Base-by-base conservation (phyloP, 306 rosid species). In the Cicer judaicum region DNA sequence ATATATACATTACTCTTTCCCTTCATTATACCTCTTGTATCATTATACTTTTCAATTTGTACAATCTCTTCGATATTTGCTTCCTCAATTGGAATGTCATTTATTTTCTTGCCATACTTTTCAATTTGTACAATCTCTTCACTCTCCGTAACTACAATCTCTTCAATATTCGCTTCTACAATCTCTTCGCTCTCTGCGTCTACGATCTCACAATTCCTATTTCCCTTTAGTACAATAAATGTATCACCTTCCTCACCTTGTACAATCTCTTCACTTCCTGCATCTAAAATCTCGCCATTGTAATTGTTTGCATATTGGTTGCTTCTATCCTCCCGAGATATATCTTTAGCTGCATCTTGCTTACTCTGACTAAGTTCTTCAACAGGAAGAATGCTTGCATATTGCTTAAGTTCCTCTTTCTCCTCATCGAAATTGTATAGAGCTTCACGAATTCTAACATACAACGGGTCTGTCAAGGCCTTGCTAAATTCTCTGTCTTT, bases 401-500 rank as follows among this genome's bases (percentile, higher is more conserved):
- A 79, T 48, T 56, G 81, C 10, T 57, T 70, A 39, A 34, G 74
- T 42, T 76, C 83, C 52, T 79, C 77, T 24, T 42, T 85, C 47
- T 69, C 85, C 29, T 73, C 75, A 49, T 41, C 63, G 46, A 6
- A 42, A 29, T 13, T 43, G 64, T 39, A 74, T 40, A 90, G 82
- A 81, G 86, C 83, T 85, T 87, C 82, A 1, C 86, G 93, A 43
- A 90, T 83, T 68, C 82, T 77, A 62, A 83, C 68, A 84, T 86
- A 95, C 41, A 92, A 73, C 1, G 88, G 77, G 24, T 85, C 96
- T 54, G 70, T 86, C 86, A 92, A 85, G 38, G 92, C 85, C 70
- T 84, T 82, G 66, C 67, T 85, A 78, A 90, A 79, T 77, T 87
- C 96, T 73, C 77, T 75, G 76, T 92, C 79, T 42, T 74, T 5